These are phyloP conservation scores for Podila epigama DNA, from an alignment of 192 early-diverging fungal species.

Conservation along the genomic window DNA sequence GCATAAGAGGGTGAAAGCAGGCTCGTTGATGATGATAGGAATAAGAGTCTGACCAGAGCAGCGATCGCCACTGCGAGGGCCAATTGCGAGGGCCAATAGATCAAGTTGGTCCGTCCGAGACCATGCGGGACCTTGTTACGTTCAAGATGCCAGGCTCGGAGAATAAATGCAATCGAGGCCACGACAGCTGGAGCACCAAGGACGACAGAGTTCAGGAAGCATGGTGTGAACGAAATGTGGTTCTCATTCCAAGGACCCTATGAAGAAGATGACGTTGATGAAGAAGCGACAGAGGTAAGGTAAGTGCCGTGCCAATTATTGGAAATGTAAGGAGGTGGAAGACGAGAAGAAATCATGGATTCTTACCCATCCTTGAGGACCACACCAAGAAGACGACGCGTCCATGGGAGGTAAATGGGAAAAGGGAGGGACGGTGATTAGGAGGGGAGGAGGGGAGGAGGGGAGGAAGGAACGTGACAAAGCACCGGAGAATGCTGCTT, in stretches of 20 bases:
- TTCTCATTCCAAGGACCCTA: constrained; percentile 26
- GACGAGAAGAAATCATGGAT: too few species aligned
- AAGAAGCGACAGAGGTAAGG: too few species aligned
- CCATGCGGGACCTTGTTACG: constrained; percentile 7
- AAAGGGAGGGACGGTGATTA: neutral
- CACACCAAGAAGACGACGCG: constrained; percentile 24
- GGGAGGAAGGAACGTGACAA: too few species aligned
- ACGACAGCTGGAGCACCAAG: constrained; percentile 11
- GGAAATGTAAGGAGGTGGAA: neutral
- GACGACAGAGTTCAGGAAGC: constrained; percentile 14
- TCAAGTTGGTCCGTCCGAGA: neutral
- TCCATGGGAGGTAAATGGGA: neutral
- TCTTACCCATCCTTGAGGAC: constrained; percentile 25
- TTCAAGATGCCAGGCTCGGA: constrained; percentile 2
- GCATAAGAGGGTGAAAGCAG: constrained; percentile 3
- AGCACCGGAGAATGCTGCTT: too few species aligned
- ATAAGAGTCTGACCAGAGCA: neutral
- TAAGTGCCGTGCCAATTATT: neutral
- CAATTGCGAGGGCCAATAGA: constrained; percentile 22
- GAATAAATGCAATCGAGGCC: constrained; percentile 2
- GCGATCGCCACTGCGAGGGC: constrained; percentile 3
- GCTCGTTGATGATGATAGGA: neutral
- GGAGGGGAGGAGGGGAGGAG: neutral
- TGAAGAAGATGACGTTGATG: neutral
- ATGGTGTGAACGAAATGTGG: constrained; percentile 11